These are phyloP conservation scores for Stromatinia cepivora DNA, from an alignment of 2,329 filamentous ascomycete genomes.

Conservation along the genomic window DNA sequence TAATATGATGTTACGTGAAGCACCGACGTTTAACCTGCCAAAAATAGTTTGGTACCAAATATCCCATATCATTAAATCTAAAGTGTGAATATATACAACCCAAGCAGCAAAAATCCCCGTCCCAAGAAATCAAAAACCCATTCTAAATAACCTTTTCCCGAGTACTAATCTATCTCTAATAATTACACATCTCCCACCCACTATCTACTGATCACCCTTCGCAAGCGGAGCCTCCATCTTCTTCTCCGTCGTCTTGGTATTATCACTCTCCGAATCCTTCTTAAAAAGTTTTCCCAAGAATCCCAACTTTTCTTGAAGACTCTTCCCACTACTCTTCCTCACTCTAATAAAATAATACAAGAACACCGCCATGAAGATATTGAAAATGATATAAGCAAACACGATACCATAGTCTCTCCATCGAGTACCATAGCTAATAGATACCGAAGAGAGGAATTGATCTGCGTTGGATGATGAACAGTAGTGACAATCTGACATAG, in stretches of 20 bases:
- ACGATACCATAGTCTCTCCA: conserved; percentile 70
- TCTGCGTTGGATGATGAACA: conserved; percentile 56
- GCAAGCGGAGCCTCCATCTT: conserved; percentile 24
- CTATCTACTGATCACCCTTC: conserved; percentile 18
- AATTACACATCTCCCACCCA: too few relatives aligned
- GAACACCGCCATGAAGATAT: conserved; percentile 52
- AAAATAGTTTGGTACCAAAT: too few relatives aligned
- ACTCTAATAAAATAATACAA: conserved; percentile 54
- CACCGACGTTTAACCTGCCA: too few relatives aligned
- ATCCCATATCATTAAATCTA: too few relatives aligned
- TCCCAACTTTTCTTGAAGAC: conserved; percentile 24
- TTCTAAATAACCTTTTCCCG: too few relatives aligned
- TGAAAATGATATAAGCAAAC: conserved; percentile 59
- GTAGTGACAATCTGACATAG: conserved; percentile 55
- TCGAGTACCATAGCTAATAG: conserved; percentile 56
- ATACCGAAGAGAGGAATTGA: conserved; percentile 53
- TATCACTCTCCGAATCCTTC: conserved; percentile 27
- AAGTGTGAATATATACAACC: too few relatives aligned
- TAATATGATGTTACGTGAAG: too few relatives aligned
- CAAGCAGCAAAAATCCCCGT: too few relatives aligned
- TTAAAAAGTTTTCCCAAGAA: conserved; percentile 28
- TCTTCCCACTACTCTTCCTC: conserved; percentile 30
- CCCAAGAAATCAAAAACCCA: too few relatives aligned
- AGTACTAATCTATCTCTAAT: too few relatives aligned
- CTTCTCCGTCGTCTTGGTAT: conserved; percentile 31